Evolutionary conservation across 768 basidiomycete genomes (phyloP), one percentile per base, ranked within the genome.

Genomic region (Suillus subluteus): DNA sequence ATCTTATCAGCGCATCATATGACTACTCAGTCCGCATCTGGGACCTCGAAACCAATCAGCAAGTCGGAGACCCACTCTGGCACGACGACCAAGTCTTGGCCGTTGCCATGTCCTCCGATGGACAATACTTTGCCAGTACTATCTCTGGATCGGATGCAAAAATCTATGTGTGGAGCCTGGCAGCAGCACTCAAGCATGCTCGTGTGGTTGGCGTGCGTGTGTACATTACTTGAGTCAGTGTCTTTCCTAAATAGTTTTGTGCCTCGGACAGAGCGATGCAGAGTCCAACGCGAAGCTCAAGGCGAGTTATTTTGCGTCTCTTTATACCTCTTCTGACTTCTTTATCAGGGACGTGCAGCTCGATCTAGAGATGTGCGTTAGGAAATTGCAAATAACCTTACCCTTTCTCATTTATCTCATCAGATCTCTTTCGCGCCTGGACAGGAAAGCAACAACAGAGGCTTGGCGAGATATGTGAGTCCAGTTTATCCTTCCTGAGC

Each of bases 41-140:
- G 62, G 55, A 63, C 13, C 48, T 58, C 15, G 7, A 37, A 16
- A 59, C 54, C 2, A 38, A 63, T 38, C 54, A 38, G 40, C 54
- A 37, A 59, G 13, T 63, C 2, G 62, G 62, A 35, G 82, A 83
- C 1, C 73, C 85, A 3, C 76, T 83, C 65, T 94, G 94, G 0
- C 96, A 98, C 74, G 88, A 84, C 8, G 92, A 93, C 70, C 91
- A 93, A 76, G 86, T 98, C 0, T 82, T 91, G 41, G 82, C 86
- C 6, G 81, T 98, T 4, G 92, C 94, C 6, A 72, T 96, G 52
- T 94, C 91, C 70, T 82, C 84, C 2, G 94, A 97, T 79, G 94
- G 91, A 12, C 89, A 84, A 71, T 87, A 88, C 64, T 82, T 98
- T 7, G 93, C 88, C 4, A 94, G 91, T 71, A 94, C 88, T 12